Conservation (phyloP, 495 filamentous ascomycete species). For the Parathielavia appendiculata region DNA sequence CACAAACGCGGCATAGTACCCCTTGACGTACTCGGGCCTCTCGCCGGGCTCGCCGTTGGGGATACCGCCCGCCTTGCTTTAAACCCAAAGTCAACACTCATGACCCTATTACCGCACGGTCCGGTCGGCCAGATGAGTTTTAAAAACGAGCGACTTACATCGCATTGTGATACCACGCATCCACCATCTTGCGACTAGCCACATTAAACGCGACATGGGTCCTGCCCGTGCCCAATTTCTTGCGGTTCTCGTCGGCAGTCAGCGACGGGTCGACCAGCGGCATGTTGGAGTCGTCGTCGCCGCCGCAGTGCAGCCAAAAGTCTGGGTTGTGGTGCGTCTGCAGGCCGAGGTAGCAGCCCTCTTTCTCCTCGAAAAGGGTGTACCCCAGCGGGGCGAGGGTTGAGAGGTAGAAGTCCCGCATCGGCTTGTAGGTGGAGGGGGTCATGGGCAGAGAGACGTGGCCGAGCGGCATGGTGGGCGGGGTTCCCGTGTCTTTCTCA, state of each 20-base stretch:
- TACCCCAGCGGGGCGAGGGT: slow-evolving; percentile 38
- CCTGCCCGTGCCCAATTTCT: slow-evolving; percentile 5
- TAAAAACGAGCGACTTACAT: slow-evolving; percentile 24
- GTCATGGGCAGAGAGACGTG: slow-evolving; percentile 31
- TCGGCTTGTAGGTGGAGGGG: slow-evolving; percentile 26
- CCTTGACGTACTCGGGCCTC: slow-evolving; percentile 35
- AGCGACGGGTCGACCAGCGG: slow-evolving; percentile 6
- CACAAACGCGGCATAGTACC: slow-evolving; percentile 47
- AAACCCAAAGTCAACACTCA: background rate
- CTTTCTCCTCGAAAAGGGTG: slow-evolving; percentile 30
- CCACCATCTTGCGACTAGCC: slow-evolving; percentile 20
- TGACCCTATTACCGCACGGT: too few species aligned
- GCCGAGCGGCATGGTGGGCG: slow-evolving; percentile 25
- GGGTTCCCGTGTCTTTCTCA: background rate
- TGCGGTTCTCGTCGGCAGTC: slow-evolving; percentile 9
- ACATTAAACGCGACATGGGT: slow-evolving; percentile 31
- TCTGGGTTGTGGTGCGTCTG: slow-evolving; percentile 34
- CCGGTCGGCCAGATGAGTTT: too few species aligned
- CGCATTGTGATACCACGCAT: slow-evolving; percentile 27
- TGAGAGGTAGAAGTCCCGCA: slow-evolving; percentile 39
- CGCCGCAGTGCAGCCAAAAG: slow-evolving; percentile 38
- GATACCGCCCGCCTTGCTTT: slow-evolving; percentile 41
- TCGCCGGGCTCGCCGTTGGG: slow-evolving; percentile 45
- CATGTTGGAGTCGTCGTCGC: slow-evolving; percentile 7
- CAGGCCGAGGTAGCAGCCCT: slow-evolving; percentile 27